These are phyloP conservation scores for Wickerhamia fluorescens DNA, from an alignment of 805 yeast genomes.

Conservation along the genomic window DNA sequence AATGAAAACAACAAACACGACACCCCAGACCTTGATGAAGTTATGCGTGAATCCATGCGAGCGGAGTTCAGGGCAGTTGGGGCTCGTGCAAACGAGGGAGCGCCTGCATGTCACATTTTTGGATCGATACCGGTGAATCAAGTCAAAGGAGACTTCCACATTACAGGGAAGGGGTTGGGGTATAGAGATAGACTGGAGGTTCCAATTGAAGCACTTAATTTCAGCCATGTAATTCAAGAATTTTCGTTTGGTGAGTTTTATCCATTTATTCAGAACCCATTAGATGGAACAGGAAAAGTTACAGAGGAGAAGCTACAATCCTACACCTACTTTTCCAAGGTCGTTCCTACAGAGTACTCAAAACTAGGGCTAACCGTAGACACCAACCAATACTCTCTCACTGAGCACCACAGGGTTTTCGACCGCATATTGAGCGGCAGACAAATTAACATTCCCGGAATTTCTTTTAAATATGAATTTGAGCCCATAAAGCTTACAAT, in stretches of 20 bases:
- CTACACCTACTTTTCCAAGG: conserved; percentile 62
- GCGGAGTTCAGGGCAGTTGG: conserved; percentile 54
- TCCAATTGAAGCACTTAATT: conserved; percentile 51
- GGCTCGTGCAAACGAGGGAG: conserved; percentile 39
- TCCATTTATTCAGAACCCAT: conserved; percentile 82
- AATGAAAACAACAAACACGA: conserved; percentile 41
- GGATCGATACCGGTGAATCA: conserved; percentile 81
- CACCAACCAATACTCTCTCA: conserved; percentile 80
- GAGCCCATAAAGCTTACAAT: conserved; percentile 75
- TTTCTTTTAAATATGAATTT: conserved; percentile 77
- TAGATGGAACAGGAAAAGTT: conserved; percentile 64
- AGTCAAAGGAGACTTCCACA: conserved; percentile 79
- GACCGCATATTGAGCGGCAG: conserved; percentile 8
- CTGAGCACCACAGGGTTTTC: conserved; percentile 37
- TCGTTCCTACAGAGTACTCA: conserved; percentile 76
- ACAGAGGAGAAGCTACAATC: conserved; percentile 43
- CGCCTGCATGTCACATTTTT: conserved; percentile 79
- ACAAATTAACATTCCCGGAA: conserved; percentile 56
- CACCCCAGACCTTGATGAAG: conserved; percentile 57
- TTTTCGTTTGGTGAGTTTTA: conserved; percentile 87
- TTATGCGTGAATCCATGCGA: conserved; percentile 56
- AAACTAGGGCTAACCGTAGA: conserved; percentile 66
- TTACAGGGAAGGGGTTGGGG: conserved; percentile 71
- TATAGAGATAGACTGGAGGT: conserved; percentile 43
- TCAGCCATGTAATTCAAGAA: conserved; percentile 80